Base-by-base conservation (phyloP, 768 basidiomycete species). In the Chalciporus chontae region DNA sequence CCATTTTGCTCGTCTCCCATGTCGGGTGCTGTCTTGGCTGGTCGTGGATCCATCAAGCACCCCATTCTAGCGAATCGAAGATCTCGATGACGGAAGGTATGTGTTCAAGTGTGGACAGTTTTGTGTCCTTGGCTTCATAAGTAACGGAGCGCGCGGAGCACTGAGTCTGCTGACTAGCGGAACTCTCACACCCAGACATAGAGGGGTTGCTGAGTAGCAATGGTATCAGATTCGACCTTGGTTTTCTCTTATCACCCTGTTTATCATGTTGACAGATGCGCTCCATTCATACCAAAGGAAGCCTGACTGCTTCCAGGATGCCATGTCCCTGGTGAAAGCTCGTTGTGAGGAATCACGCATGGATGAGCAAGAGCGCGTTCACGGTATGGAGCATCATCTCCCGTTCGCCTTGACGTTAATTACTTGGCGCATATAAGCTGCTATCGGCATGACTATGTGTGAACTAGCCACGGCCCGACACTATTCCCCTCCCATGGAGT, bases 361-460 rank as follows among this genome's bases (percentile, higher is more conserved):
- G 73, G 64, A 77, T 49, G 83, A 87, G 61, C 73, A 74, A 15
- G 78, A 78, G 49, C 73, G 85, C 46, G 73, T 87, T n/a, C 71
- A 73, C 61, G 83, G 85, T 85, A 62, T 50, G 38, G 19, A 40
- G 15, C 39, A 31, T 50, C 46, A 18, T 40, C 45, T 39, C 38
- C 18, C 13, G 27, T 11, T 36, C 34, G 23, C n/a, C 4, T 44
- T 24, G 39, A 17, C 26, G 23, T 18, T 13, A 18, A 52, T 47
- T 50, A 19, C 55, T 52, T 37, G 3, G 43, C 56, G 65, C 64
- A 66, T 58, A 70, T 37, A 66, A 89, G 87, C 80, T 58, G 84
- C 87, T 2, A 86, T 89, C 42, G 76, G 79, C 5, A 83, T 90
- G 81, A 90, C 87, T 2, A 70, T 90, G 36, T 90, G 87, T 63